Evolutionary conservation across 176 grass and related monocot genomes (phyloP).

Genomic region (Musa schizocarpa): DNA sequence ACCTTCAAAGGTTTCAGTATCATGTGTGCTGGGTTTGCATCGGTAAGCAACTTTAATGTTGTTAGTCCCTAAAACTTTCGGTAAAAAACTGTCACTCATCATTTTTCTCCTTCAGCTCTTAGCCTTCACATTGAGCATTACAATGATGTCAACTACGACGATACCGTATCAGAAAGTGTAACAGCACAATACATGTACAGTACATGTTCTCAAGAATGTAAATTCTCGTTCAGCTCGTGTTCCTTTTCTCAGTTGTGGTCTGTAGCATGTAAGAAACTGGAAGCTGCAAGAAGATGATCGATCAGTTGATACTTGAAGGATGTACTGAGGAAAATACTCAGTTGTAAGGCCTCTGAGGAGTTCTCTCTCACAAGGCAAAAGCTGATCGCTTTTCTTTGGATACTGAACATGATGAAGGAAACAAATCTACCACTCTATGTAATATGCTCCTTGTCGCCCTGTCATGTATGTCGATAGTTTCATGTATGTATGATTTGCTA

Average conservation of each 20-base stretch:
- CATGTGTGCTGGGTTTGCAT: constrained; percentile 65
- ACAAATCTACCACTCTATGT: too few species aligned
- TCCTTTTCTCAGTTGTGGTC: not conserved
- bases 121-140: constrained; percentile 47
- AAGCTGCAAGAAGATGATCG: too few species aligned
- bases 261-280: not conserved
- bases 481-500: too few species aligned
- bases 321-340: too few species aligned
- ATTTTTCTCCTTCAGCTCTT: constrained; percentile 31
- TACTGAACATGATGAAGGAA: too few species aligned
- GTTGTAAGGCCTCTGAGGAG: too few species aligned
- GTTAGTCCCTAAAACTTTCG: not conserved
- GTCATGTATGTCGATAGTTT: too few species aligned
- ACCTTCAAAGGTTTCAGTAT: constrained; percentile 91
- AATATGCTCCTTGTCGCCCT: too few species aligned
- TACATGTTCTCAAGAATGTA: not conserved
- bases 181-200: not conserved
- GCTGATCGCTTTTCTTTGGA: too few species aligned
- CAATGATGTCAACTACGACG: constrained; percentile 25
- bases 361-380: too few species aligned
- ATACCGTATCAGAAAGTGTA: not conserved
- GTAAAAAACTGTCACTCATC: not conserved
- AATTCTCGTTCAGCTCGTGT: not conserved
- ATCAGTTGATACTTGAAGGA: too few species aligned
- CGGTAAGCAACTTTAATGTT: constrained; percentile 28